Conservation (phyloP, 805 yeast species). For the Wickerhamomyces hampshirensis region DNA sequence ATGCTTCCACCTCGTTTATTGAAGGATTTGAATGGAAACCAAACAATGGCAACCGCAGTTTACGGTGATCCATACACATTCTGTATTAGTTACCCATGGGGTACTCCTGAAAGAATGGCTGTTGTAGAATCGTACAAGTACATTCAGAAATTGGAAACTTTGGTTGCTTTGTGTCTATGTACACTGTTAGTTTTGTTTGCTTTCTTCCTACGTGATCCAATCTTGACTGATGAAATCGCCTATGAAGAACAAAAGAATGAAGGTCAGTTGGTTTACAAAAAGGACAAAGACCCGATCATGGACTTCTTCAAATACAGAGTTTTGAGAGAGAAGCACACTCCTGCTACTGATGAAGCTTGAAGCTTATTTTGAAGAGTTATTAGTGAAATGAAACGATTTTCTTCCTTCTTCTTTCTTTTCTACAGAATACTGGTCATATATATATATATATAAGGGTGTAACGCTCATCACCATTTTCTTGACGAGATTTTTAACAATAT, state of each 20-base stretch:
- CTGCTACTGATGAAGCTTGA: not conserved
- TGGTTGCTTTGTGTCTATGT: slow-evolving; percentile 48
- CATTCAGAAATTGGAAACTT: slow-evolving; percentile 53
- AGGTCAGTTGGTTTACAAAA: slow-evolving; percentile 18
- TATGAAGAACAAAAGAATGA: slow-evolving; percentile 19
- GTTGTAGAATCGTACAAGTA: slow-evolving; percentile 54
- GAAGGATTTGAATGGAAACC: slow-evolving; percentile 31
- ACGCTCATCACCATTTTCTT: too few relatives aligned
- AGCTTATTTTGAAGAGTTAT: not conserved
- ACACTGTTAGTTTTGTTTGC: slow-evolving; percentile 42
- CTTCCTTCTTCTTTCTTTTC: too few relatives aligned
- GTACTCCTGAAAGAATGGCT: slow-evolving; percentile 53
- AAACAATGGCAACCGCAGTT: slow-evolving; percentile 38
- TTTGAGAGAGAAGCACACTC: slow-evolving; percentile 3
- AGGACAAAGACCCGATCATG: slow-evolving; percentile 17
- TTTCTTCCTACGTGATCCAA: slow-evolving; percentile 49
- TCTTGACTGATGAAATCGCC: slow-evolving; percentile 29
- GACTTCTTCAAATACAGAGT: slow-evolving; percentile 10
- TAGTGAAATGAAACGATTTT: not conserved
- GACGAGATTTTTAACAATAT: too few relatives aligned
- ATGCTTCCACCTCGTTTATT: slow-evolving; percentile 39
- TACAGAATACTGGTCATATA: too few relatives aligned
- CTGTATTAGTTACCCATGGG: slow-evolving; percentile 49
- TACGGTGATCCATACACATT: slow-evolving; percentile 52
- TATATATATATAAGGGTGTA: too few relatives aligned